Evolutionary conservation across 805 yeast genomes (phyloP), one percentile per base, ranked within the genome.

Genomic region (Zygotorulaspora sp.): DNA sequence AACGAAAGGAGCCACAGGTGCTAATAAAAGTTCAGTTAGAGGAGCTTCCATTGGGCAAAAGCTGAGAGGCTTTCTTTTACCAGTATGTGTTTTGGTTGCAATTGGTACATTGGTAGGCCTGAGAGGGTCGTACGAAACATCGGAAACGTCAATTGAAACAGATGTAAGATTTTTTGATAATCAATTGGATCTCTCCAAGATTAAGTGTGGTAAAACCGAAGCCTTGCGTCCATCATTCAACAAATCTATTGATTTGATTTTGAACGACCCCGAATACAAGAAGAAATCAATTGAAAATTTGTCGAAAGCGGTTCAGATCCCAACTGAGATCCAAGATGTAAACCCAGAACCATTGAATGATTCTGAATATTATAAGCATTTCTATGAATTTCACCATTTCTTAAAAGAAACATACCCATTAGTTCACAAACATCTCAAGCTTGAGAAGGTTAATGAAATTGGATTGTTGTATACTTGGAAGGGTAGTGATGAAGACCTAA

Each of bases 391-490:
- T 45, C 83, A 80, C 43, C 49, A 61, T 3, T 81, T 71, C 54
- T 63, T 84, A 43, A 65, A 68, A 34, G 45, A 58, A 12, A 62
- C 79, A 2, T 84, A 77, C 62, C 90, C 90, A 1, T 50, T 65
- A 34, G 70, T 76, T 9, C 72, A 73, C 43, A 40, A 61, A 17
- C 53, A 67, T 12, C 62, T 80, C 40, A 65, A 70, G 25, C 62
- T 79, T 8, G 77, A 72, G 36, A 69, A 62, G 20, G 73, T 83
- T 36, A 83, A 84, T 51, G 71, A 75, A 14, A 69, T 78, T 40
- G 90, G 87, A 3, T 61, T 85, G 36, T 66, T 86, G 3, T 71
- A 68, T 53, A 78, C 84, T 15, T 76, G 83, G 74, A 57, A 71
- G 43, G 95, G 95, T 9, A 55, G 73, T 3, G 55, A 74, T 28